These are phyloP conservation scores for Leishmania braziliensis DNA, from an alignment of 208 protist species.

Conservation along the genomic window DNA sequence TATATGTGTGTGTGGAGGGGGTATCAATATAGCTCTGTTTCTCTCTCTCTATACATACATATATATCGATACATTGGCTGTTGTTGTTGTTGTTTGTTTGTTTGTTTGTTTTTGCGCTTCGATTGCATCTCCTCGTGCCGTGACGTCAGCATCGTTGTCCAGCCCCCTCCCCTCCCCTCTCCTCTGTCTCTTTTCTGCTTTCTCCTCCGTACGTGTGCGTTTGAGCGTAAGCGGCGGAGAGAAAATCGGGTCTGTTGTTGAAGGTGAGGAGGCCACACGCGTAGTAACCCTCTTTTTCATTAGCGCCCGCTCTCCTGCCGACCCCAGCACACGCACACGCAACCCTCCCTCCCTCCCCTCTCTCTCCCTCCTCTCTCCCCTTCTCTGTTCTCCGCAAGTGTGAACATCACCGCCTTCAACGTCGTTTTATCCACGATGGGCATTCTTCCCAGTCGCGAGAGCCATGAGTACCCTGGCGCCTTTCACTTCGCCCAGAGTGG, in stretches of 20 bases:
- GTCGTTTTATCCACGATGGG: constrained; percentile 38
- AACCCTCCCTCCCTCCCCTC: not conserved
- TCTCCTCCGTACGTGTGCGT: not conserved
- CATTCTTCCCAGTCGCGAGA: constrained; percentile 56
- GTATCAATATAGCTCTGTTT: too few species aligned
- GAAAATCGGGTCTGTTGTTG: not conserved
- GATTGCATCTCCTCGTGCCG: not conserved
- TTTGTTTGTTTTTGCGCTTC: constrained; percentile 8
- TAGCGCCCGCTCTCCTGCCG: not conserved
- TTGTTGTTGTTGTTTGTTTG: constrained; percentile 22
- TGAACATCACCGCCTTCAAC: not conserved
- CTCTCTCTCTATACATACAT: not conserved
- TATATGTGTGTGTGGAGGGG: too few species aligned
- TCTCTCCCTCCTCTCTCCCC: not conserved
- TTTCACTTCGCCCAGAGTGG: constrained; percentile 53
- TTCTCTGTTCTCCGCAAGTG: not conserved
- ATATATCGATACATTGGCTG: not conserved
- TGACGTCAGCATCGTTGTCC: not conserved
- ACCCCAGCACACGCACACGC: not conserved
- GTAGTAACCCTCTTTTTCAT: not conserved
- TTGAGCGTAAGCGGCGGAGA: not conserved
- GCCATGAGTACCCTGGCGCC: constrained; percentile 44
- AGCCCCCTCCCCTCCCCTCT: not conserved
- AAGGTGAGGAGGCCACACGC: not conserved
- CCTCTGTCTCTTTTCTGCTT: not conserved